Evolutionary conservation across 176 grass and related monocot genomes (phyloP), one percentile per base, ranked within the genome.

Genomic region (Dactylis glomerata): DNA sequence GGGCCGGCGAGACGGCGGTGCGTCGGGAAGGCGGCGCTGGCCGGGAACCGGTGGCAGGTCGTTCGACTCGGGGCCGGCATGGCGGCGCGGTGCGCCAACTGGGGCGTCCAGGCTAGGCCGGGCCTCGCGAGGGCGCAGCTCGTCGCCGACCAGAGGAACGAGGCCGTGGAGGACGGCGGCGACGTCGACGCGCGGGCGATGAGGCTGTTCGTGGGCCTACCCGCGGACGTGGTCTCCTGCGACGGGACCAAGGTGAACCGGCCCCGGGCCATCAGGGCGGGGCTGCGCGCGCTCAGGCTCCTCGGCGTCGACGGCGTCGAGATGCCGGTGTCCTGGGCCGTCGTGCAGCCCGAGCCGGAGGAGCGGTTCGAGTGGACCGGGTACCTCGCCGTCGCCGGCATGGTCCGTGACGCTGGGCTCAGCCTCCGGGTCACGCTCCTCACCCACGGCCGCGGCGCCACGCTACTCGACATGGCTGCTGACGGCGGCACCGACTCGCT

Each of bases 251-350:
- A 51, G 70, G 86, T 92, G 20, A 98, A 90, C 83, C 79, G 89
- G 27, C 56, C 78, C 14, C 82, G 49, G 84, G 96, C 83, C 66
- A 81, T 98, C 16, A 74, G 66, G 11, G 87, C 87, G 2, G 96
- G 92, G 12, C 63, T 98, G 3, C 92, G 96, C 0, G 93, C 96
- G 10, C 80, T 98, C 0, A 76, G 87, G 50, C 93, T 98, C 27
- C 87, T 95, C 10, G 92, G 93, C 41, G 93, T 80, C 13, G 47
- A 88, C 15, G 93, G 96, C 64, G 93, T 95, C 32, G 93, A 98
- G 67, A 85, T 98, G 42, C 96, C 91, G 1, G 80, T 95, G 33
- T 95, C 83, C 27, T 98, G 96, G 96, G 78, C 91, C 7, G 75
- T 93, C 55, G 87, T 20, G 44, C 90, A 95, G 86, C 88, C 88